Percentiles rank a stretch among this genome's conserved stretches.
These are phyloP conservation scores for Fusarium foetens DNA, from an alignment of 2,329 filamentous ascomycete genomes.

Conservation along the genomic window DNA sequence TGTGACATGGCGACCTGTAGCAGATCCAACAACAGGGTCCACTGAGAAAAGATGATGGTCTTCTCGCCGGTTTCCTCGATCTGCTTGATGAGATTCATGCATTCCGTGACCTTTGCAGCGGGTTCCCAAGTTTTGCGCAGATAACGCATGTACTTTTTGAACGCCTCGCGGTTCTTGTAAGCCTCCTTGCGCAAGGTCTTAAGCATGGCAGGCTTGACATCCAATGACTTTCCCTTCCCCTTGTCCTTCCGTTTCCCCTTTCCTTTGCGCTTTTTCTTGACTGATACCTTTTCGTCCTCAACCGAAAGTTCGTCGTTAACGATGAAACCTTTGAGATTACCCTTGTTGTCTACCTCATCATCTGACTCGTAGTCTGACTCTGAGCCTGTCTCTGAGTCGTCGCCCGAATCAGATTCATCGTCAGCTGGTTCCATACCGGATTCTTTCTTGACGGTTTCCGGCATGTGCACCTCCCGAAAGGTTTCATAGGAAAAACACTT, in stretches of 20 bases:
- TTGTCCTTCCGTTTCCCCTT: slow-evolving; percentile 44
- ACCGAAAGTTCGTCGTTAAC: slow-evolving; percentile 53
- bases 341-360: slow-evolving; percentile 50
- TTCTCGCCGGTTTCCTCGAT: slow-evolving; percentile 72
- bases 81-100: slow-evolving; percentile 77
- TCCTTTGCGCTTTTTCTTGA: slow-evolving; percentile 38
- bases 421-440: slow-evolving; percentile 51
- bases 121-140: slow-evolving; percentile 76
- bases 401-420: slow-evolving; percentile 44
- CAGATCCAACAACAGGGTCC: slow-evolving; percentile 78
- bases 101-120: slow-evolving; percentile 84
- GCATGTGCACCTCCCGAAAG: slow-evolving; percentile 79
- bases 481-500: slow-evolving; percentile 78
- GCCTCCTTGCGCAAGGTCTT: slow-evolving; percentile 73
- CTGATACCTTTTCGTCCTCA: slow-evolving; percentile 26
- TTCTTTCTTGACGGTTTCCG: slow-evolving; percentile 58
- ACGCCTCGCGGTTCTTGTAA: slow-evolving; percentile 70
- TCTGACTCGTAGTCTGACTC: slow-evolving; percentile 47
- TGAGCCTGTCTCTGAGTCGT: slow-evolving; percentile 43
- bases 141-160: slow-evolving; percentile 74
- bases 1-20: slow-evolving; percentile 79
- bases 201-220: slow-evolving; percentile 66
- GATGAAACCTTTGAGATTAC: slow-evolving; percentile 64
- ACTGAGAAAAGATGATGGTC: slow-evolving; percentile 81
- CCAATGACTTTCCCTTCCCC: slow-evolving; percentile 54